These are phyloP conservation scores for Eustoma russellianum DNA, from an alignment of 257 asterid genomes.

Conservation along the genomic window DNA sequence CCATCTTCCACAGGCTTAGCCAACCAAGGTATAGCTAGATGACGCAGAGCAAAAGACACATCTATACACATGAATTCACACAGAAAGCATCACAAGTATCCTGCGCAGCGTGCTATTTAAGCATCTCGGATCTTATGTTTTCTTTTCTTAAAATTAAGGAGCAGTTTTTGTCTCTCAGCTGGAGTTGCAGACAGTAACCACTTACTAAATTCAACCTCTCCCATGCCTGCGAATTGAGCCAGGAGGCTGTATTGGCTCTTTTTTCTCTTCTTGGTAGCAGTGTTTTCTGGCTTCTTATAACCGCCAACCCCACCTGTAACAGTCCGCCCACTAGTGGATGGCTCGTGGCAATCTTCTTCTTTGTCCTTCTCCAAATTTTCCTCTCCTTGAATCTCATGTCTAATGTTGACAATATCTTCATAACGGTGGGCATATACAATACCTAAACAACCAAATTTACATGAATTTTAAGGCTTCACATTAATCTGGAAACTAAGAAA, in stretches of 20 bases:
- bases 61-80: not conserved
- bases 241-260: conserved; percentile 41
- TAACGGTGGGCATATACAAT: conserved; percentile 85
- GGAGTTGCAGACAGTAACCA: conserved; percentile 44
- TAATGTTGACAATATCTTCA: conserved; percentile 66
- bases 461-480: not conserved
- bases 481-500: conserved; percentile 2
- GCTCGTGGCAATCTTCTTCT: conserved; percentile 12
- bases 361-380: conserved; percentile 9
- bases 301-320: conserved; percentile 11
- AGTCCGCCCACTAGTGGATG: conserved; percentile 17
- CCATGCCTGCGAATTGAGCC: conserved; percentile 63
- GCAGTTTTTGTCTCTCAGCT: conserved; percentile 22
- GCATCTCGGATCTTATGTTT: conserved; percentile 20
- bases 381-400: conserved; percentile 21
- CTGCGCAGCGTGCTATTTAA: not conserved
- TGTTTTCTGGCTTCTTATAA: conserved; percentile 18
- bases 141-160: conserved; percentile 21
- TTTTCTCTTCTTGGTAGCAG: conserved; percentile 30
- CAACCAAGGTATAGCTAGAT: too few species aligned
- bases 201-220: conserved; percentile 54
- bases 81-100: not conserved
- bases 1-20: too few species aligned
- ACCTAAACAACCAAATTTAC: conserved; percentile 27
- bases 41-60: not conserved